These are phyloP conservation scores for Fusarium nodosum DNA, from an alignment of 2,329 filamentous ascomycete genomes.

Conservation along the genomic window DNA sequence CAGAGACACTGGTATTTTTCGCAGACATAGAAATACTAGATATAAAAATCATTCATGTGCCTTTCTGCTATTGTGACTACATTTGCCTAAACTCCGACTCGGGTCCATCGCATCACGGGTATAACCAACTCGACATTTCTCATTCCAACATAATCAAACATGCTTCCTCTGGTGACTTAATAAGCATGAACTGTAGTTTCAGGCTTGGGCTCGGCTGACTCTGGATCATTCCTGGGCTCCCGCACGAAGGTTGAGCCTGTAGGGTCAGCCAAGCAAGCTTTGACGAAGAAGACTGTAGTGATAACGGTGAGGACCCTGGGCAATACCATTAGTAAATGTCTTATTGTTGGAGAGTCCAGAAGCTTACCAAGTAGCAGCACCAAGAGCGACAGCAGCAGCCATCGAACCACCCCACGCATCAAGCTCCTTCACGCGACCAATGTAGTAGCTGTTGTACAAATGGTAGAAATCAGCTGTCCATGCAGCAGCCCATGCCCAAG, in stretches of 20 bases:
- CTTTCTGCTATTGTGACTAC: neutral
- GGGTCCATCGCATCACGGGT: neutral
- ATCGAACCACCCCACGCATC: conserved; percentile 49
- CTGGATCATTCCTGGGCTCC: conserved; percentile 19
- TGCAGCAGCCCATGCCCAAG: conserved; percentile 56
- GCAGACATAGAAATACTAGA: conserved; percentile 5
- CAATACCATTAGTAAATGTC: neutral
- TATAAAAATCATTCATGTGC: neutral
- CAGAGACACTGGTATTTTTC: neutral
- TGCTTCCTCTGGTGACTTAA: neutral
- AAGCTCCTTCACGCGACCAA: conserved; percentile 36
- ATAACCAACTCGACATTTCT: neutral
- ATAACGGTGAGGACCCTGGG: conserved; percentile 57
- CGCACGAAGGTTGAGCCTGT: conserved; percentile 29
- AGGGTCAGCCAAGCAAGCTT: conserved; percentile 49
- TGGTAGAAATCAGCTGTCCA: conserved; percentile 51
- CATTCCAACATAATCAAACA: neutral
- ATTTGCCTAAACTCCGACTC: neutral
- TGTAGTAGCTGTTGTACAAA: conserved; percentile 41
- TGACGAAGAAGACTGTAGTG: conserved; percentile 57
- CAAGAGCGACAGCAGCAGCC: conserved; percentile 58
- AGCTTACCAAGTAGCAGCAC: conserved; percentile 58
- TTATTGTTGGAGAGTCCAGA: too few relatives aligned
- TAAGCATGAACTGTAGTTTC: conserved; percentile 9
- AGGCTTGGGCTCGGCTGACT: conserved; percentile 35